Evolutionary conservation across 129 eudicot genomes (phyloP).

Genomic region (Tagetes erecta): DNA sequence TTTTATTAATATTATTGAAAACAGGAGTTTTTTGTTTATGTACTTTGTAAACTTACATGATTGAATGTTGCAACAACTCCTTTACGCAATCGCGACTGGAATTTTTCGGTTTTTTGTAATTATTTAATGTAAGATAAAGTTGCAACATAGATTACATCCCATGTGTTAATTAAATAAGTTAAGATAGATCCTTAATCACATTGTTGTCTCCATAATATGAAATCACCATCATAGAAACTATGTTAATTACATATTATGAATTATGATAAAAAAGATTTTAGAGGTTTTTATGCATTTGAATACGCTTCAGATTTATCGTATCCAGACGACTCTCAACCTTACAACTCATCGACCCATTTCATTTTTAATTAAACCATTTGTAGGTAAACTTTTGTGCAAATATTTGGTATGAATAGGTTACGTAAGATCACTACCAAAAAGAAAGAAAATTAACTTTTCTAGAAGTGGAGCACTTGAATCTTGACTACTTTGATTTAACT

Average conservation of each 20-base stretch:
- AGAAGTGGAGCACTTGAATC: slow-evolving; percentile 15
- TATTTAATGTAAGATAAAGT: neutral
- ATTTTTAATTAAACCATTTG: neutral
- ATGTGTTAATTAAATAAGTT: slow-evolving; percentile 11
- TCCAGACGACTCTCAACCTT: neutral
- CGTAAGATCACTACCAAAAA: slow-evolving; percentile 15
- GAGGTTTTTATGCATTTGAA: neutral
- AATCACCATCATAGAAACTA: neutral
- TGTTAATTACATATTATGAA: neutral
- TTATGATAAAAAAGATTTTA: neutral
- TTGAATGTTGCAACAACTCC: neutral
- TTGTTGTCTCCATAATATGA: neutral
- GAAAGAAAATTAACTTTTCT: slow-evolving; percentile 16
- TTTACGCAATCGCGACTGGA: neutral
- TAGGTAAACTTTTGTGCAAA: slow-evolving; percentile 4
- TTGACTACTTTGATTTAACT: slow-evolving; percentile 17
- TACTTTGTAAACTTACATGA: slow-evolving; percentile 16
- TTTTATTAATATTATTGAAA: neutral
- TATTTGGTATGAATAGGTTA: slow-evolving; percentile 1
- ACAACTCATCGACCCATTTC: neutral
- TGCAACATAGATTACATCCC: neutral
- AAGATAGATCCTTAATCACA: neutral
- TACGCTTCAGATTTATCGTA: neutral
- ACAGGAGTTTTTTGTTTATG: neutral
- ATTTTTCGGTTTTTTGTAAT: neutral